Evolutionary conservation across 768 basidiomycete genomes (phyloP).

Genomic region (Dacryopinax primogenitus): DNA sequence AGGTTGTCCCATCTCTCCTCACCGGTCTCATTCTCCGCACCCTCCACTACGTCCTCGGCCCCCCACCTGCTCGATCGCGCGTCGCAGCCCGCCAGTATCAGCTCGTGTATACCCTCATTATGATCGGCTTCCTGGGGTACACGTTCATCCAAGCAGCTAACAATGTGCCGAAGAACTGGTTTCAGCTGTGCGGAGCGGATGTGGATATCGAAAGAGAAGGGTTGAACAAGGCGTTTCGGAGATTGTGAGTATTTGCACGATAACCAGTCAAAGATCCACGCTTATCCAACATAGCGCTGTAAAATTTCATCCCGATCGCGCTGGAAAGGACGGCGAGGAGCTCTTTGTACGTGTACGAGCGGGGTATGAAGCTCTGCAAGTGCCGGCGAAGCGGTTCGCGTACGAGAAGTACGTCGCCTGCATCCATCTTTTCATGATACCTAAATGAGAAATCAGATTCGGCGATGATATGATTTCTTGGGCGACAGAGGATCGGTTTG

Average conservation of each 20-base stretch:
- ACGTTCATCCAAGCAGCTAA: conserved; percentile 28
- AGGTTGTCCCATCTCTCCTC: not conserved
- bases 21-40: not conserved
- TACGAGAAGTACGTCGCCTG: conserved; percentile 55
- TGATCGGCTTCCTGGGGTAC: conserved; percentile 20
- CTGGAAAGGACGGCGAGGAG: conserved; percentile 38
- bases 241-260: conserved; percentile 38
- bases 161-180: conserved; percentile 59
- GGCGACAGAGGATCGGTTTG: not conserved
- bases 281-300: conserved; percentile 32
- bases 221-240: conserved; percentile 59
- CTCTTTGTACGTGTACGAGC: conserved; percentile 59
- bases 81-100: not conserved
- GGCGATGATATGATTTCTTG: conserved; percentile 28
- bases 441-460: conserved; percentile 39
- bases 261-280: not conserved
- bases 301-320: conserved; percentile 64
- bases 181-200: conserved; percentile 53
- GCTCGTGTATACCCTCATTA: conserved; percentile 18
- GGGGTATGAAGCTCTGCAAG: conserved; percentile 65
- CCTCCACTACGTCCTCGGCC: not conserved
- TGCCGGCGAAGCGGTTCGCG: conserved; percentile 66
- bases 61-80: not conserved
- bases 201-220: conserved; percentile 51
- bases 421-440: conserved; percentile 2